These are phyloP conservation scores for Xylariaceae sp. DNA, from an alignment of 2,329 filamentous ascomycete genomes.

Conservation along the genomic window DNA sequence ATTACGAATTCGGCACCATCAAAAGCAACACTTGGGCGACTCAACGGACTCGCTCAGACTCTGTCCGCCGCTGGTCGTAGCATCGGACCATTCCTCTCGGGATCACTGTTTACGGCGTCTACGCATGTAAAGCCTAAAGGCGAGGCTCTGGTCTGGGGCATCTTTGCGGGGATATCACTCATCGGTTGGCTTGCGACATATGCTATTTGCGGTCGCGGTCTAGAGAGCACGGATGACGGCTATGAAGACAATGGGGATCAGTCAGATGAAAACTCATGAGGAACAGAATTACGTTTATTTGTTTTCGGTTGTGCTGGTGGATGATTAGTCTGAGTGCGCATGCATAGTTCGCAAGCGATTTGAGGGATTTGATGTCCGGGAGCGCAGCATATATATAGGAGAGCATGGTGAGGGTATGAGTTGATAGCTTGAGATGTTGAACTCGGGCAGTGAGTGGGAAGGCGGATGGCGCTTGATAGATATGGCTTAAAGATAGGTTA, in stretches of 20 bases:
- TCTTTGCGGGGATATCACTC: constrained; percentile 80
- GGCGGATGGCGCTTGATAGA: no score
- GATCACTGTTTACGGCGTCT: constrained; percentile 76
- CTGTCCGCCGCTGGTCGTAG: constrained; percentile 86
- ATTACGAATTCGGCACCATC: constrained; percentile 92
- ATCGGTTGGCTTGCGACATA: constrained; percentile 75
- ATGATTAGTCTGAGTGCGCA: no score
- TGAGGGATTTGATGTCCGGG: no score
- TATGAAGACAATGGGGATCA: constrained; percentile 31
- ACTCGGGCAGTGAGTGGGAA: no score
- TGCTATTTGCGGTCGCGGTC: constrained; percentile 60
- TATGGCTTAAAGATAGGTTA: no score
- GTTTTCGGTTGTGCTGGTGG: no score
- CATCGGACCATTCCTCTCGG: constrained; percentile 81
- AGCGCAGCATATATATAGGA: no score
- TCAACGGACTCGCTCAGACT: constrained; percentile 92
- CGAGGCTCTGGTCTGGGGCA: constrained; percentile 76
- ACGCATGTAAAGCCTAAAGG: constrained; percentile 71
- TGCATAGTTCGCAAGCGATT: no score
- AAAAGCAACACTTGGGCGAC: constrained; percentile 75
- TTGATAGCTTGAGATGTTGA: no score
- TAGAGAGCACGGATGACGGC: constrained; percentile 54
- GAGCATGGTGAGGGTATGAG: no score
- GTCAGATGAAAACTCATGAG: background rate
- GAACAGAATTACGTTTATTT: no score